These are phyloP conservation scores for Cyberlindnera meyerae DNA, from an alignment of 805 yeast genomes.

Conservation along the genomic window DNA sequence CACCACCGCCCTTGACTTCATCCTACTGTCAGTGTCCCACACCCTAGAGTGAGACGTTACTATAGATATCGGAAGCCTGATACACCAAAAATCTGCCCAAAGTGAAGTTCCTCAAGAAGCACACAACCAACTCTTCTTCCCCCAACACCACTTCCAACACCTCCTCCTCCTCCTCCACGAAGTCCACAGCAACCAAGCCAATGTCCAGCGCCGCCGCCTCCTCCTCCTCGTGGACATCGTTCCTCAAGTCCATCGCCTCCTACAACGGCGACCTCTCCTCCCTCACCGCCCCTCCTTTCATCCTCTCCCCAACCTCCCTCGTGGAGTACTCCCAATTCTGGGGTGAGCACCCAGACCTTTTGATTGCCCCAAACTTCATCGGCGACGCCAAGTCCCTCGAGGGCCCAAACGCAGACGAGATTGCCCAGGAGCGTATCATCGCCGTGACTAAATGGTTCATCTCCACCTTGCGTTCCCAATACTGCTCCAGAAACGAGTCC, in stretches of 20 bases:
- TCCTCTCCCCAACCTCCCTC: slow-evolving; percentile 82
- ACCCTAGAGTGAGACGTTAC: no score
- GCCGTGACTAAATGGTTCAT: slow-evolving; percentile 90
- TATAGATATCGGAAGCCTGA: no score
- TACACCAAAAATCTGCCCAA: slow-evolving; percentile 4
- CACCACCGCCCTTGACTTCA: no score
- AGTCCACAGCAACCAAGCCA: background rate
- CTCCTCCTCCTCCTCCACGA: background rate
- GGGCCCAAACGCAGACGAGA: slow-evolving; percentile 32
- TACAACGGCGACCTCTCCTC: slow-evolving; percentile 92
- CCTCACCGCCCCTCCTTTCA: slow-evolving; percentile 96
- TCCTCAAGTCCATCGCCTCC: slow-evolving; percentile 83
- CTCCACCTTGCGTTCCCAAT: slow-evolving; percentile 87
- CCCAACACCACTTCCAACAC: background rate
- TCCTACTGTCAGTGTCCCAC: no score
- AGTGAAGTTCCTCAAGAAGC: slow-evolving; percentile 21
- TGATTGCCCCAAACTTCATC: slow-evolving; percentile 64
- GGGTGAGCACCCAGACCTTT: slow-evolving; percentile 87
- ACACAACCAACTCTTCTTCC: slow-evolving; percentile 1
- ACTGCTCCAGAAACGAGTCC: slow-evolving; percentile 85
- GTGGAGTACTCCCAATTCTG: slow-evolving; percentile 93
- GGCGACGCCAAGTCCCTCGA: slow-evolving; percentile 26
- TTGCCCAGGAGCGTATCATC: slow-evolving; percentile 61
- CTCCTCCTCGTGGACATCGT: slow-evolving; percentile 80
- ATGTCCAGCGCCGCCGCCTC: slow-evolving; percentile 27